Evolutionary conservation across 495 filamentous ascomycete species (phyloP).

Genomic region (Penicillium bovifimosum): DNA sequence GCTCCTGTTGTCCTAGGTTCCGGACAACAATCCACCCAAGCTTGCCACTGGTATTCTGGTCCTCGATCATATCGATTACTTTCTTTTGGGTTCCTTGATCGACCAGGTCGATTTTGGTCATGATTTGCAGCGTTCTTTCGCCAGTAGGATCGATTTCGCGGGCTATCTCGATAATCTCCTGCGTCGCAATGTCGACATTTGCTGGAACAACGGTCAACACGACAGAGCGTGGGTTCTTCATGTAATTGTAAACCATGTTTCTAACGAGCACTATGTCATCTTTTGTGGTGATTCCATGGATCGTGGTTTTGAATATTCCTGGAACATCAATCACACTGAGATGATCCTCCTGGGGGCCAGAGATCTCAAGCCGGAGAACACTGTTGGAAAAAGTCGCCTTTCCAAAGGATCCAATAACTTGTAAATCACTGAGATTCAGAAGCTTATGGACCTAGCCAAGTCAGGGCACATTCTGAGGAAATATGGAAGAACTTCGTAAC

Average conservation of each 20-base stretch:
- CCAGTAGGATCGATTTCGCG: constrained; percentile 44
- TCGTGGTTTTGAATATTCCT: constrained; percentile 55
- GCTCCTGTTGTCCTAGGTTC: constrained; percentile 39
- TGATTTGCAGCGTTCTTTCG: constrained; percentile 50
- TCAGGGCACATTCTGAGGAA: too few species aligned
- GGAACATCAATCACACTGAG: constrained; percentile 60
- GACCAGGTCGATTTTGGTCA: constrained; percentile 58
- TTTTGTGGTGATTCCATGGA: constrained; percentile 44
- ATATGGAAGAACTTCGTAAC: too few species aligned
- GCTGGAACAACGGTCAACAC: constrained; percentile 58
- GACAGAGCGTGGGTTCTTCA: constrained; percentile 47
- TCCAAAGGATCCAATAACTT: too few species aligned
- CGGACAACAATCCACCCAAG: constrained; percentile 55
- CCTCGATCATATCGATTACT: constrained; percentile 44
- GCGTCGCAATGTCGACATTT: constrained; percentile 56
- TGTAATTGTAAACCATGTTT: constrained; percentile 52
- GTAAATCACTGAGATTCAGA: constrained; percentile 18
- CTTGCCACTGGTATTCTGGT: constrained; percentile 27
- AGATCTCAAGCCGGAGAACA: constrained; percentile 54
- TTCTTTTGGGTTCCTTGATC: constrained; percentile 39
- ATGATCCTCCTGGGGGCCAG: constrained; percentile 51
- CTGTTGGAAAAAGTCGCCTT: constrained; percentile 43
- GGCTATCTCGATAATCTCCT: constrained; percentile 56
- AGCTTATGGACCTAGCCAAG: constrained; percentile 20
- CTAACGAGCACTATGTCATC: constrained; percentile 43